These are phyloP conservation scores for Solanum habrochaites DNA, from an alignment of 257 asterid species.

Conservation along the genomic window DNA sequence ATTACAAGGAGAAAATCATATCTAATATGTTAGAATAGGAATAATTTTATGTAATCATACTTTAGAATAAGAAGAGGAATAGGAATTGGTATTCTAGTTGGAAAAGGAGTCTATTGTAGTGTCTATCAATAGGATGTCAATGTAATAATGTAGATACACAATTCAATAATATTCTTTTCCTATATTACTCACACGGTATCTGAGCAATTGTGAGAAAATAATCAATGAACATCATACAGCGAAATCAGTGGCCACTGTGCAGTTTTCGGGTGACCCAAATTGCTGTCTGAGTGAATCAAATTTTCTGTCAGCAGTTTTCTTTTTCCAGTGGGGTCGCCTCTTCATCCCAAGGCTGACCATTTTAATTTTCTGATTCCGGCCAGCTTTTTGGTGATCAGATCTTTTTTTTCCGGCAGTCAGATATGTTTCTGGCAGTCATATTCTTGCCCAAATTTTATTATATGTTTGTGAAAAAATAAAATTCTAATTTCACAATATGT, in stretches of 20 bases:
- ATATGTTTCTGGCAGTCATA: background rate
- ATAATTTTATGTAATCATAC: no score
- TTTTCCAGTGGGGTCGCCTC: background rate
- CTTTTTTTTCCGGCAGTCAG: background rate
- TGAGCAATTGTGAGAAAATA: background rate
- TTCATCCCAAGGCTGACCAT: background rate
- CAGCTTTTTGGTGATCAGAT: background rate
- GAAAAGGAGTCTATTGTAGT: background rate
- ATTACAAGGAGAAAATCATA: background rate
- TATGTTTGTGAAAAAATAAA: background rate
- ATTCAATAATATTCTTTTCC: background rate
- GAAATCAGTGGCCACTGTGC: background rate
- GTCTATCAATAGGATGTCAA: background rate
- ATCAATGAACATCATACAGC: background rate
- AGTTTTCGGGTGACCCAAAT: background rate
- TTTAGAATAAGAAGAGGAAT: background rate
- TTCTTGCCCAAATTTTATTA: background rate
- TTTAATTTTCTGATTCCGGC: background rate
- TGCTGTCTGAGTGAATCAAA: background rate
- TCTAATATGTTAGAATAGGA: background rate
- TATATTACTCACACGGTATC: background rate
- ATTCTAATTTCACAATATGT: background rate
- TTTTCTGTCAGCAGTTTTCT: background rate
- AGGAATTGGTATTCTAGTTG: background rate
- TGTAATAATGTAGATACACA: background rate